phyloP scores from a whole-genome alignment of 441 rosid species.

The Melastoma candidum region DNA sequence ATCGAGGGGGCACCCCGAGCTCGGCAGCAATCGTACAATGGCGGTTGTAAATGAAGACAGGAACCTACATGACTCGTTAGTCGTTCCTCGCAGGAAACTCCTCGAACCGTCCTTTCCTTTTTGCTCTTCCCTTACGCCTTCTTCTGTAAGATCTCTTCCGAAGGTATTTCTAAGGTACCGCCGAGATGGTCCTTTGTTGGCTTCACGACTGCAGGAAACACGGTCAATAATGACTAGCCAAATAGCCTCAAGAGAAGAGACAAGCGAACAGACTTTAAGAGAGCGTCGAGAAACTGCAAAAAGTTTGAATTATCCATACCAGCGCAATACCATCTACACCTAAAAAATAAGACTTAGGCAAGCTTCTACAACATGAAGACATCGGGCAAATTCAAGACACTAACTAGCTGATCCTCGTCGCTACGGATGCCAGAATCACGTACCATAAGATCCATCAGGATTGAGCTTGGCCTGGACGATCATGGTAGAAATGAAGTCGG shows the following conservation, averaged over 20 bases:
- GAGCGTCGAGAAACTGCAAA: not conserved
- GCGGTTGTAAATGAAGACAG: too few relatives aligned
- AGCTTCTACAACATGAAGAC: too few relatives aligned
- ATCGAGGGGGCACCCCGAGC: too few relatives aligned
- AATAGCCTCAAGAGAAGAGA: not conserved
- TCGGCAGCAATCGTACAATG: too few relatives aligned
- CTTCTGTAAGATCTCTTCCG: constrained; percentile 55
- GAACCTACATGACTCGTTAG: too few relatives aligned
- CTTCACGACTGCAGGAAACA: constrained; percentile 50
- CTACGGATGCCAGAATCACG: too few relatives aligned
- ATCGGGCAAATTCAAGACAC: too few relatives aligned
- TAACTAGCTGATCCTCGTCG: too few relatives aligned
- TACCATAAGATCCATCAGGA: constrained; percentile 81
- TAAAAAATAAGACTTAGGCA: too few relatives aligned
- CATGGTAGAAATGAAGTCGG: constrained; percentile 68
- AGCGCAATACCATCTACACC: not conserved
- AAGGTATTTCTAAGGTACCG: constrained; percentile 75
- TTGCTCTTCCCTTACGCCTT: constrained; percentile 21
- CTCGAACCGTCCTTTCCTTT: too few relatives aligned
- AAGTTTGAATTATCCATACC: too few relatives aligned
- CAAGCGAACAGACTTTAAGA: constrained; percentile 2
- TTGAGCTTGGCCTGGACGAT: constrained; percentile 78
- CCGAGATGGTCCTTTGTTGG: constrained; percentile 69
- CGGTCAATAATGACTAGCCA: not conserved
- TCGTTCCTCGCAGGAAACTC: too few relatives aligned